phyloP scores from a whole-genome alignment of 169 alveolate species.

The Toxoplasma gondii region DNA sequence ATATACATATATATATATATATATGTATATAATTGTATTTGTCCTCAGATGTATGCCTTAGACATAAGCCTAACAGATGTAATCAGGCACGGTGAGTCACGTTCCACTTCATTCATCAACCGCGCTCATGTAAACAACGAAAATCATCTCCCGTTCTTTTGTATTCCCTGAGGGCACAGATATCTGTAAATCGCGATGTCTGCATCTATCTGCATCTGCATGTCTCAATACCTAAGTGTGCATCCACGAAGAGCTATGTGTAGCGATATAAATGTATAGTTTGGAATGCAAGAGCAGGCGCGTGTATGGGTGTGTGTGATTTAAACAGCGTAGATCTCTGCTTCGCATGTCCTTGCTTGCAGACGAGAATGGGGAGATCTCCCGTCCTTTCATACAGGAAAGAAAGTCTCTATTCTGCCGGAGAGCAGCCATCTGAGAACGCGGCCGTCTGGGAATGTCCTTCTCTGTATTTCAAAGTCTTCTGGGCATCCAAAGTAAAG shows the following conservation, averaged over 20 bases:
- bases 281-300: not conserved
- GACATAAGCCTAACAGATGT: too few relatives aligned
- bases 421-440: not conserved
- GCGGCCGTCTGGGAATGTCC: conserved; percentile 24
- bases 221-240: not conserved
- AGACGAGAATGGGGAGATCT: not conserved
- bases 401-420: not conserved
- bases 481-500: not conserved
- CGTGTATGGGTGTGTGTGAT: not conserved
- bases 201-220: too few relatives aligned
- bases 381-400: not conserved
- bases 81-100: too few relatives aligned
- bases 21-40: too few relatives aligned
- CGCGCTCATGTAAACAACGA: too few relatives aligned
- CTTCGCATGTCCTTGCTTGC: not conserved
- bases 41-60: too few relatives aligned
- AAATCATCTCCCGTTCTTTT: too few relatives aligned
- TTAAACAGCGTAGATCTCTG: not conserved
- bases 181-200: too few relatives aligned
- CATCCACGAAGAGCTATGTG: not conserved
- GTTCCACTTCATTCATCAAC: too few relatives aligned
- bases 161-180: too few relatives aligned
- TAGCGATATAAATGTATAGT: not conserved
- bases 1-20: not conserved
- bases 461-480: conserved; percentile 3